Conservation (phyloP, 257 asterid species). For the Solanum sitiens region DNA sequence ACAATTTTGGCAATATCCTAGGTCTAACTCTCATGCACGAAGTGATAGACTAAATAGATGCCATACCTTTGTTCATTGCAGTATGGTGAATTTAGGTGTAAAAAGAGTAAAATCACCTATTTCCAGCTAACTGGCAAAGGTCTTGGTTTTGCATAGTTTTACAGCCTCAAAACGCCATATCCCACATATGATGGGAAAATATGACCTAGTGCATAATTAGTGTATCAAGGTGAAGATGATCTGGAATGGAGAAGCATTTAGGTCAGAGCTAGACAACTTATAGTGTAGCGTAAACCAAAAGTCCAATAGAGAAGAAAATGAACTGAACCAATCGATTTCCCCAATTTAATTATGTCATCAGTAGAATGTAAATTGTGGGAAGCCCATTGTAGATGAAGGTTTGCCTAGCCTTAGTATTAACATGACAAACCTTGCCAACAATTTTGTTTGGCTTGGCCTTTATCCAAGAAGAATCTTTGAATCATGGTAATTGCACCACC, state of each 20-base stretch:
- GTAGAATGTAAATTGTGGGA: not conserved
- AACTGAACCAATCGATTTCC: not conserved
- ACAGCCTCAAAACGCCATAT: not conserved
- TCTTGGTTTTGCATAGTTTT: not conserved
- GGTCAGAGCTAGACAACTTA: not conserved
- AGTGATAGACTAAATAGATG: not conserved
- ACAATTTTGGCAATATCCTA: not conserved
- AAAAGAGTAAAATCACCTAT: not conserved
- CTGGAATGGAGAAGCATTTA: not conserved
- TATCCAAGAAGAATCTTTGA: not conserved
- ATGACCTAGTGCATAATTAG: not conserved
- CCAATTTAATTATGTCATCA: not conserved
- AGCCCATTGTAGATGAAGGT: not conserved
- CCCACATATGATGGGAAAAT: not conserved
- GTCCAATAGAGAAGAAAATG: not conserved
- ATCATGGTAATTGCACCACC: not conserved
- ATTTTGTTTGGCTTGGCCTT: not conserved
- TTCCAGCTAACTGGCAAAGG: not conserved
- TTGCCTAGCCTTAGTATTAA: not conserved
- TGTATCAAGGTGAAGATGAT: not conserved
- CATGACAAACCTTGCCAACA: not conserved
- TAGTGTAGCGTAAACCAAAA: not conserved
- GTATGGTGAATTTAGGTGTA: not conserved
- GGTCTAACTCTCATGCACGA: not conserved
- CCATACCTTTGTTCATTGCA: not conserved